Conservation (phyloP, 139 green algal genomes). For the Desmodesmus armatus region DNA sequence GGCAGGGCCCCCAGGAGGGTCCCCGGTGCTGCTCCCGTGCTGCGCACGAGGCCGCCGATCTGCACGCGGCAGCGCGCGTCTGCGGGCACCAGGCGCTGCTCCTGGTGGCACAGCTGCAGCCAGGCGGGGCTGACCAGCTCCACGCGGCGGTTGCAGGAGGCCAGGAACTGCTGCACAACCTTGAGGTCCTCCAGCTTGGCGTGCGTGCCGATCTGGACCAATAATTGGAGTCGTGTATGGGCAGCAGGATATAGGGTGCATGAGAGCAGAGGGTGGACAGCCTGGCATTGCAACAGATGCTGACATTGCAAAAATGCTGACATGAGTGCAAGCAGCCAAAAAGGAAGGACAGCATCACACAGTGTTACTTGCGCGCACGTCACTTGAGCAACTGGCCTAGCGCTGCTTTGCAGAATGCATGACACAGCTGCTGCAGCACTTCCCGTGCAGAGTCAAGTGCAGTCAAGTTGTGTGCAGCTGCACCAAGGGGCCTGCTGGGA, state of each 20-base stretch:
- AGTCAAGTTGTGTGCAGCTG: too few species aligned
- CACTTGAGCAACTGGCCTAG: too few species aligned
- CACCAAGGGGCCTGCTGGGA: neutral
- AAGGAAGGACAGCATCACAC: too few species aligned
- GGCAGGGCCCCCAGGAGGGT: neutral
- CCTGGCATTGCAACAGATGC: neutral
- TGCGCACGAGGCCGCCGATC: neutral
- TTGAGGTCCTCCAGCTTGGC: conserved; percentile 6
- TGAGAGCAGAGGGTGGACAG: neutral
- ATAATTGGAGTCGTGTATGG: neutral
- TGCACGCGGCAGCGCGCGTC: neutral
- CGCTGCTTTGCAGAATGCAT: too few species aligned
- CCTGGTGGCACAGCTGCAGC: conserved; percentile 29
- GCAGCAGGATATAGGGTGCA: neutral
- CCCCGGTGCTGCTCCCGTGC: neutral
- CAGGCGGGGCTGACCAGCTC: conserved; percentile 32
- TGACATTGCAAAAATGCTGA: neutral
- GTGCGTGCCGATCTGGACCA: conserved; percentile 29
- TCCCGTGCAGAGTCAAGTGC: too few species aligned
- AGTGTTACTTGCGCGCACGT: too few species aligned
- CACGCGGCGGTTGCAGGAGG: neutral
- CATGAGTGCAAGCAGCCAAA: too few species aligned
- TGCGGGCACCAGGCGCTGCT: neutral
- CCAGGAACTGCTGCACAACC: neutral
- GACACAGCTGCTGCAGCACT: too few species aligned